These are phyloP conservation scores for Solidago caesia DNA, from an alignment of 129 eudicot genomes.

Conservation along the genomic window DNA sequence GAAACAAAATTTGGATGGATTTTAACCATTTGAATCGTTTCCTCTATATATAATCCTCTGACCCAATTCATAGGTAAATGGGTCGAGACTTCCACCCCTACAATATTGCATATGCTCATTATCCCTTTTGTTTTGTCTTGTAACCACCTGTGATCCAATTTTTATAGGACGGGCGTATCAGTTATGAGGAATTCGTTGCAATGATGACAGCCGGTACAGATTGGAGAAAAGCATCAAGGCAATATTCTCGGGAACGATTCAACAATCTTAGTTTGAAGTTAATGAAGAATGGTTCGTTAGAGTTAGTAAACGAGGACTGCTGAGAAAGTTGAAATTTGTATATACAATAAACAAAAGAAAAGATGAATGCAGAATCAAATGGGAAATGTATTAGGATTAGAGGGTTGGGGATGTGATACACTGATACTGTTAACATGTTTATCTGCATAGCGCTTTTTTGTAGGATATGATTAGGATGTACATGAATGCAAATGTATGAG, in stretches of 20 bases:
- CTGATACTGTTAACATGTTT: neutral
- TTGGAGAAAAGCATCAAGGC: constrained; percentile 73
- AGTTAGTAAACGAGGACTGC: constrained; percentile 24
- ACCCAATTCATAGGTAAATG: no score
- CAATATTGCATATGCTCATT: neutral
- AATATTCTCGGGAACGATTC: constrained; percentile 55
- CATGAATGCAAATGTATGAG: constrained; percentile 16
- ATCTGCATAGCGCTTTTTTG: neutral
- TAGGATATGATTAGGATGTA: constrained; percentile 26
- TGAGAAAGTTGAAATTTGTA: neutral
- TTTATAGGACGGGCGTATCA: constrained; percentile 57
- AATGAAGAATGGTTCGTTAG: constrained; percentile 52
- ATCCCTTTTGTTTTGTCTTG: neutral
- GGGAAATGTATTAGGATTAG: constrained; percentile 13
- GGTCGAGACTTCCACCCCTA: no score
- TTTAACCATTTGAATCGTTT: no score
- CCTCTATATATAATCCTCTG: no score
- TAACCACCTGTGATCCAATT: neutral
- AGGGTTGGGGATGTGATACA: neutral
- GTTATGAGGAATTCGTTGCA: constrained; percentile 57
- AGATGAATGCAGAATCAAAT: constrained; percentile 8
- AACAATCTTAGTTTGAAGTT: constrained; percentile 52
- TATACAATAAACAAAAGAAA: neutral
- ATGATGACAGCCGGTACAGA: constrained; percentile 72
- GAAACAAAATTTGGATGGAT: no score